Base-by-base conservation (phyloP, 495 filamentous ascomycete genomes). In the Mycothermus thermophilus region DNA sequence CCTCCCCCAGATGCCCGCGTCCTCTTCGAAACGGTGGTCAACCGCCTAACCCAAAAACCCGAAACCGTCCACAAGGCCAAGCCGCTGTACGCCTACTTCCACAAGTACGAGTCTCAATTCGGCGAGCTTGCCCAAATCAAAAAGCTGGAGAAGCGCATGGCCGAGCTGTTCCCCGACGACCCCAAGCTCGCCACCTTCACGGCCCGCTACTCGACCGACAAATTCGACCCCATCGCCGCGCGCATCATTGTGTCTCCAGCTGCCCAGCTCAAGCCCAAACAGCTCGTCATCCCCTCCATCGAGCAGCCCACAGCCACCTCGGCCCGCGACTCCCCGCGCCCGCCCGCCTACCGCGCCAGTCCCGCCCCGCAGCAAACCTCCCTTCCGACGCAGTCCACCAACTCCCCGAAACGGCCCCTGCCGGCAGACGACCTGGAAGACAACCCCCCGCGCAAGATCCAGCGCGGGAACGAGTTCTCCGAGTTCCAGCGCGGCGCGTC, bases 51-150 rank as follows among this genome's bases (percentile, higher is more conserved):
- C 14, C 64, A 74, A 19, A 87, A 81, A 38, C 70, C 77, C 0
- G 79, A 88, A 42, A 67, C 67, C 22, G 60, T 76, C 0, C 64
- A 70, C 38, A 93, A 85, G 43, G 67, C 83, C 4, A 92, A 92
- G 48, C 74, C 77, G 3, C 72, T 97, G 1, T 93, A 87, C 39
- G 63, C 73, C 1, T 95, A 80, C 56, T 87, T 97, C 47, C 86
- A 97, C 54, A 76, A 83, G 35, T 95, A 93, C 51, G 88, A 96
- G 58, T 80, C 83, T n/a, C 71, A 81, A 29, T 96, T 84, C 47
- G 90, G 92, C 27, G 92, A 97, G 50, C 67, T 95, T 0, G 66
- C 74, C 13, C 84, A 94, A 50, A 78, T 97, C 24, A 72, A 75
- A 44, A 90, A 90, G 51, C 63, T 97, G 18, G 90, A 97, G 52